Evolutionary conservation across 73 alveolate genomes (phyloP).

Genomic region (Paramecium primaurelia): DNA sequence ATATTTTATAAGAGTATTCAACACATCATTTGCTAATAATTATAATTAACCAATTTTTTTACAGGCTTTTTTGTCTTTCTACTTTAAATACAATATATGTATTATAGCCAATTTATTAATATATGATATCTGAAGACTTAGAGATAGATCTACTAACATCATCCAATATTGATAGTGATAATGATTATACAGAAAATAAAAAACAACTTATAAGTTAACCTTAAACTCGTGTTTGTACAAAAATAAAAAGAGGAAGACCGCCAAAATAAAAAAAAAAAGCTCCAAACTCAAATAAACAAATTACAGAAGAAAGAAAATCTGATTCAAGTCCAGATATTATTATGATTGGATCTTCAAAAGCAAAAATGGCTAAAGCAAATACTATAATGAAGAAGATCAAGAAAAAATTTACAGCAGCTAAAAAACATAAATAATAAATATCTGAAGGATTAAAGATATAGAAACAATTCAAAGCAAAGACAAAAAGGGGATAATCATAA

Average conservation of each 20-base stretch:
- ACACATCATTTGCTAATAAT: neutral
- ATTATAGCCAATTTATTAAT: neutral
- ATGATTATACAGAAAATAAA: neutral
- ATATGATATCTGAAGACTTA: neutral
- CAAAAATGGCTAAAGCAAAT: constrained; percentile 6
- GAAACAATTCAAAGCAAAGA: neutral
- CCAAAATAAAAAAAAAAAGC: neutral
- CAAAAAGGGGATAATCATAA: neutral
- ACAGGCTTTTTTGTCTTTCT: neutral
- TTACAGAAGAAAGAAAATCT: neutral
- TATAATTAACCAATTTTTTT: neutral
- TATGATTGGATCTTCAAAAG: neutral
- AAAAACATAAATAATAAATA: neutral
- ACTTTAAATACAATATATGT: neutral
- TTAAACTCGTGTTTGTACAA: neutral
- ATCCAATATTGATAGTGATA: neutral
- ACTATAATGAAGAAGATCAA: neutral
- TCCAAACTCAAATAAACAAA: neutral
- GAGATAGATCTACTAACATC: neutral
- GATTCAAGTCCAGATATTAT: neutral
- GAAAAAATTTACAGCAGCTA: neutral
- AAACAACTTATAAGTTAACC: neutral
- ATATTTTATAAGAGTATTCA: neutral
- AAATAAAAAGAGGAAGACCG: neutral
- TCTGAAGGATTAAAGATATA: neutral